phyloP scores from a whole-genome alignment of 176 grass and related monocot species.

The Zoysia pacifica region DNA sequence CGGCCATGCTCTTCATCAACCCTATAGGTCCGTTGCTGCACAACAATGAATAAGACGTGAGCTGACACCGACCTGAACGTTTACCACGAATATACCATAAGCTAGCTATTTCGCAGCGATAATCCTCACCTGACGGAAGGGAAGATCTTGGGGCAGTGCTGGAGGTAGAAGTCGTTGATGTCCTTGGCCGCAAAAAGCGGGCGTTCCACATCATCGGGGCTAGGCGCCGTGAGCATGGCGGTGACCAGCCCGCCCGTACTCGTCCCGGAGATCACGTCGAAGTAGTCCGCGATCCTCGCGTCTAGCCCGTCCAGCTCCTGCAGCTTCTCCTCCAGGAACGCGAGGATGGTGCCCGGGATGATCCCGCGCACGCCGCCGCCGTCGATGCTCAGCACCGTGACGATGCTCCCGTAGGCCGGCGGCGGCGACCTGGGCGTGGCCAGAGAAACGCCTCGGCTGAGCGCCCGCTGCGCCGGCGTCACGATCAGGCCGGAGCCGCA shows the following conservation, averaged over 20 bases:
- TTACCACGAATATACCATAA: background rate
- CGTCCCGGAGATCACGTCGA: constrained; percentile 73
- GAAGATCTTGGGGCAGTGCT: constrained; percentile 56
- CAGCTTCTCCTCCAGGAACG: constrained; percentile 54
- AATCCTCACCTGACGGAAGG: background rate
- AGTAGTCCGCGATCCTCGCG: constrained; percentile 57
- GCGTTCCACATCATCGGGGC: background rate
- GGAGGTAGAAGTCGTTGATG: constrained; percentile 48
- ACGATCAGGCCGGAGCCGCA: background rate
- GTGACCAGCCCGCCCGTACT: constrained; percentile 61
- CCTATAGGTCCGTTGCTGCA: constrained; percentile 8
- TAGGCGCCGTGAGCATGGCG: constrained; percentile 48
- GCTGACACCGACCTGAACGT: background rate
- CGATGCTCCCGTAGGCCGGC: constrained; percentile 37
- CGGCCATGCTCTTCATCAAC: background rate
- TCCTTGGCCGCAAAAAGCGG: constrained; percentile 50
- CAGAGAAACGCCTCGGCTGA: background rate
- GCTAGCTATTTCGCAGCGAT: no score
- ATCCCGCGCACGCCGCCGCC: constrained; percentile 56
- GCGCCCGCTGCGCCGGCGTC: background rate
- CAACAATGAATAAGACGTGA: background rate
- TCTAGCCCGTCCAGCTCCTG: constrained; percentile 21
- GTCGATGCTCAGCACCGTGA: constrained; percentile 57
- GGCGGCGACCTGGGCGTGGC: background rate
- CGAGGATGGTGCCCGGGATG: constrained; percentile 55